These are phyloP conservation scores for Pseudogymnoascus sp. DNA, from an alignment of 2,329 filamentous ascomycete genomes.

Conservation along the genomic window DNA sequence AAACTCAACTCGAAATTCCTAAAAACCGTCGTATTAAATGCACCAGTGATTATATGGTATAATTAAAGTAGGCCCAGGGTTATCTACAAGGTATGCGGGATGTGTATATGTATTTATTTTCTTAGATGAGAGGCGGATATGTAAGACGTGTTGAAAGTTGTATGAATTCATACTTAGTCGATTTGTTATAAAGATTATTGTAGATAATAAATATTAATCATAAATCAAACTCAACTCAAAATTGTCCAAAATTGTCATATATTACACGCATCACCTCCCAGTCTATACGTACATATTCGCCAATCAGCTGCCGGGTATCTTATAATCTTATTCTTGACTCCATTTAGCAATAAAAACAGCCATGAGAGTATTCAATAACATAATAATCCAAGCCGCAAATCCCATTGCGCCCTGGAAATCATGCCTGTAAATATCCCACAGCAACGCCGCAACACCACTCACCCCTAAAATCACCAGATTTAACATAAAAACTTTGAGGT, in stretches of 20 bases:
- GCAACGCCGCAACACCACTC: conserved; percentile 10
- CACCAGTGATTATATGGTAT: no score
- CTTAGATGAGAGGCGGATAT: no score
- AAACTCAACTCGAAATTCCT: neutral
- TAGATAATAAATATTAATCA: neutral
- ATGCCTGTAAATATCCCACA: conserved; percentile 12
- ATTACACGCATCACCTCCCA: neutral
- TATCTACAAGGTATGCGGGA: no score
- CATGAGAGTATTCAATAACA: neutral
- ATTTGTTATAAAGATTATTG: neutral
- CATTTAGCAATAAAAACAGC: neutral
- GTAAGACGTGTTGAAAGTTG: no score
- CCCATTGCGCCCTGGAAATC: conserved; percentile 14
- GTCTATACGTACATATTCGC: neutral
- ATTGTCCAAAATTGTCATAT: neutral
- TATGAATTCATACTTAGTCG: neutral
- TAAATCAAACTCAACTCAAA: neutral
- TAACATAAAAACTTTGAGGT: neutral
- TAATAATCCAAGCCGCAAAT: conserved; percentile 13
- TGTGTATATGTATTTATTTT: no score
- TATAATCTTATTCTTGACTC: neutral
- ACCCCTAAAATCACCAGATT: neutral
- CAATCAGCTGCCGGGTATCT: neutral
- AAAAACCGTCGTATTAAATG: no score
- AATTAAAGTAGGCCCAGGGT: no score